Conservation (phyloP, 345 rosid genomes). For the Dimocarpus longan region DNA sequence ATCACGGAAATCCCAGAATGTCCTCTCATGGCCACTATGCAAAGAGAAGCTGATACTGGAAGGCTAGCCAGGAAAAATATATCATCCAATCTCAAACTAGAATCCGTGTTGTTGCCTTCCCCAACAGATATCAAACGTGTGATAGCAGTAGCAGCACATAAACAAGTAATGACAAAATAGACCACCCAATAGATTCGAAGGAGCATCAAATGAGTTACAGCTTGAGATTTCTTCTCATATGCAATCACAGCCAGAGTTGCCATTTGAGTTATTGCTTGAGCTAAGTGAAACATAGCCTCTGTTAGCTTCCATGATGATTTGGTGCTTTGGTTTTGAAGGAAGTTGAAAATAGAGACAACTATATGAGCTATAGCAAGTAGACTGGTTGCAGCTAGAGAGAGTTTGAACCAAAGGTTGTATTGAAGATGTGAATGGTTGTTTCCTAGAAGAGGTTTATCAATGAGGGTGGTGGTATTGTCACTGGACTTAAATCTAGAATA, state of each 20-base stretch:
- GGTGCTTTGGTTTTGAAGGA: constrained; percentile 37
- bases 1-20: constrained; percentile 55
- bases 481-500: constrained; percentile 40
- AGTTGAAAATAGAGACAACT: constrained; percentile 39
- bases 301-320: constrained; percentile 43
- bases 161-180: constrained; percentile 36
- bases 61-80: constrained; percentile 42
- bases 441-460: constrained; percentile 60
- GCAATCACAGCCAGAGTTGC: constrained; percentile 41
- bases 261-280: constrained; percentile 70
- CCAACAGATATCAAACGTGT: constrained; percentile 41
- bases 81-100: constrained; percentile 54
- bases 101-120: constrained; percentile 16
- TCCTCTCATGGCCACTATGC: constrained; percentile 56
- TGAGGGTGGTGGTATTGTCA: constrained; percentile 29
- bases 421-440: constrained; percentile 34
- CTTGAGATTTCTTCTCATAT: constrained; percentile 69
- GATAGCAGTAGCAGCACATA: constrained; percentile 45
- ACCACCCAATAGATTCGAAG: constrained; percentile 67
- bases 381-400: constrained; percentile 41
- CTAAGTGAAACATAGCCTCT: constrained; percentile 61
- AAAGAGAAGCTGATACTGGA: constrained; percentile 58
- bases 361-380: constrained; percentile 51
- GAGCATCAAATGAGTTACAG: constrained; percentile 54
- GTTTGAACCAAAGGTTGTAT: constrained; percentile 47